Evolutionary conservation across 2,329 filamentous ascomycete species (phyloP).

Genomic region (Cladophialophora psammophila): DNA sequence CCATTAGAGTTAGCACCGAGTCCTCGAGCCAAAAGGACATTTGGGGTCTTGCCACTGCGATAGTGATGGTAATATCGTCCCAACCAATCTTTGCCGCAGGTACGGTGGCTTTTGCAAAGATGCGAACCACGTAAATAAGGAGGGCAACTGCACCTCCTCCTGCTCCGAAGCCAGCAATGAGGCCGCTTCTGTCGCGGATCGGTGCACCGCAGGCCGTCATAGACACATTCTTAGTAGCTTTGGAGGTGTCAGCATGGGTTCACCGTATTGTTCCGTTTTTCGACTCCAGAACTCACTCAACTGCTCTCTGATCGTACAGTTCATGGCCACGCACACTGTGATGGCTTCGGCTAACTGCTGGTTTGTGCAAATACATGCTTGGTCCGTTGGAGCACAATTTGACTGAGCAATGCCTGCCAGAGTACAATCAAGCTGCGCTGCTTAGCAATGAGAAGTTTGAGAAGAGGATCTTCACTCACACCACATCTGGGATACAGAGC

Average conservation of each 20-base stretch:
- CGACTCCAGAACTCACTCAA: conserved; percentile 43
- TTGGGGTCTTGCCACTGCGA: conserved; percentile 42
- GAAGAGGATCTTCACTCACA: conserved; percentile 6
- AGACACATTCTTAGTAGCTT: conserved; percentile 54
- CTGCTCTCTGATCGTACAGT: conserved; percentile 49
- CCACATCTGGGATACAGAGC: conserved; percentile 28
- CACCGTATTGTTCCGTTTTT: neutral
- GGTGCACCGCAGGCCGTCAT: conserved; percentile 49
- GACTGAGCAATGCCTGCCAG: conserved; percentile 46
- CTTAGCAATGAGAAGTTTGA: conserved; percentile 7
- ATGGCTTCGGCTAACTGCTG: conserved; percentile 44
- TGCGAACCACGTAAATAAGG: conserved; percentile 46
- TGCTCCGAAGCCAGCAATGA: conserved; percentile 46
- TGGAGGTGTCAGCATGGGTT: conserved; percentile 2
- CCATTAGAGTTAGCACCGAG: conserved; percentile 8
- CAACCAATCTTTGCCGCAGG: conserved; percentile 48
- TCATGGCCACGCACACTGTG: conserved; percentile 46
- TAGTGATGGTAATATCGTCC: conserved; percentile 51
- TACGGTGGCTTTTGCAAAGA: conserved; percentile 48
- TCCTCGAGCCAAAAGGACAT: neutral
- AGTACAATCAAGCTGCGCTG: conserved; percentile 25
- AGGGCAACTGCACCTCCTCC: conserved; percentile 47
- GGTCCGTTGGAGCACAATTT: conserved; percentile 48
- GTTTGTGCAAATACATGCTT: conserved; percentile 52
- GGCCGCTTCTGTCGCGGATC: conserved; percentile 46